Evolutionary conservation across 495 filamentous ascomycete species (phyloP).

Genomic region (Neurospora africana): DNA sequence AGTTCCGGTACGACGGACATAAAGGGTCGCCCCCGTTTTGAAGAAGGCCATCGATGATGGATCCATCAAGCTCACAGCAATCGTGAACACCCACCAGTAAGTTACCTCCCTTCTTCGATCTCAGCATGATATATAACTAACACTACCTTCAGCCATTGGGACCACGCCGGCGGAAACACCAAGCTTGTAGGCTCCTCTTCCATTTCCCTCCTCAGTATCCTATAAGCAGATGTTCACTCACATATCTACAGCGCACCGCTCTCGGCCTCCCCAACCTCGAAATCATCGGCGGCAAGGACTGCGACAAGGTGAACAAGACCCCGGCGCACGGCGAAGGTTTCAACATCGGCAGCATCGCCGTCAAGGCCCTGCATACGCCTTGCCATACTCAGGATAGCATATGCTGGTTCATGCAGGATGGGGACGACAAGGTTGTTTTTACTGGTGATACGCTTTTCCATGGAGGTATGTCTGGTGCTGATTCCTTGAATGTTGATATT

Average conservation of each 20-base stretch:
- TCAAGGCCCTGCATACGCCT: constrained; percentile 86
- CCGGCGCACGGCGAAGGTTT: constrained; percentile 67
- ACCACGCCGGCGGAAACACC: constrained; percentile 87
- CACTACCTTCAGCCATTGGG: constrained; percentile 58
- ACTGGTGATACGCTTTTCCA: constrained; percentile 96
- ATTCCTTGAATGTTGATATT: no score
- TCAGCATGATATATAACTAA: neutral
- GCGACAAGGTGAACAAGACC: constrained; percentile 63
- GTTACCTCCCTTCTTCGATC: constrained; percentile 12
- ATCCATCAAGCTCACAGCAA: constrained; percentile 72
- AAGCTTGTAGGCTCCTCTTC: constrained; percentile 47
- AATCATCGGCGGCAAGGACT: constrained; percentile 82
- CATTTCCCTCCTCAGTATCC: neutral
- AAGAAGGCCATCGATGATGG: constrained; percentile 58
- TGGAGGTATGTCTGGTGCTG: constrained; percentile 46
- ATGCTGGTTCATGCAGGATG: constrained; percentile 78
- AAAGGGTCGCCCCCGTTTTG: constrained; percentile 71
- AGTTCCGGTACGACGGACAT: neutral
- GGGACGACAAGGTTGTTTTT: constrained; percentile 72
- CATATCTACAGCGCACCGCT: constrained; percentile 49
- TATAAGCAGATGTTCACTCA: neutral
- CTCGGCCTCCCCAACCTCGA: constrained; percentile 46
- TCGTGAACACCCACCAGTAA: constrained; percentile 96
- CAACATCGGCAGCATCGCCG: constrained; percentile 74
- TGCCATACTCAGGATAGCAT: constrained; percentile 99